These are phyloP conservation scores for Candida gigantensis DNA, from an alignment of 1,139 yeast genomes.

Conservation along the genomic window DNA sequence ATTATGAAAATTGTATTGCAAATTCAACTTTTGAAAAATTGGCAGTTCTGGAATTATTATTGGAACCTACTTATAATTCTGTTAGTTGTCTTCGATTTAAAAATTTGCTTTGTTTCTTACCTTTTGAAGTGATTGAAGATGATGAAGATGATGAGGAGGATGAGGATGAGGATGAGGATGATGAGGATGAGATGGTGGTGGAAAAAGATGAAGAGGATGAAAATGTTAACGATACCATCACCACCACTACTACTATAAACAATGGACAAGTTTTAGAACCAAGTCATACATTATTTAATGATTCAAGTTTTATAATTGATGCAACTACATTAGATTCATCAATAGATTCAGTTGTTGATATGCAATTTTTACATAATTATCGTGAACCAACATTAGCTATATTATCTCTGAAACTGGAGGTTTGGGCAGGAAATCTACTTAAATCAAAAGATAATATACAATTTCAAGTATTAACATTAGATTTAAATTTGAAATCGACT, in stretches of 20 bases:
- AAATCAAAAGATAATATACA: slow-evolving; percentile 63
- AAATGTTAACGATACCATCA: slow-evolving; percentile 7
- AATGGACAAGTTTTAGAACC: slow-evolving; percentile 1
- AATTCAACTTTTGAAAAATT: slow-evolving; percentile 50
- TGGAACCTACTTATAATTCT: slow-evolving; percentile 62
- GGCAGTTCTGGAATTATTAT: slow-evolving; percentile 49
- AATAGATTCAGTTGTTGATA: slow-evolving; percentile 62
- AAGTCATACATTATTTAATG: slow-evolving; percentile 18
- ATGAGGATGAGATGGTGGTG: slow-evolving; percentile 10
- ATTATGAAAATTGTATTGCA: slow-evolving; percentile 71
- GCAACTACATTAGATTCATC: slow-evolving; percentile 58
- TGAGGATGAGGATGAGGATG: slow-evolving; percentile 33
- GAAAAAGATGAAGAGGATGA: slow-evolving; percentile 4
- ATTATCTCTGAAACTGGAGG: slow-evolving; percentile 58
- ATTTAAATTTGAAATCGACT: slow-evolving; percentile 60
- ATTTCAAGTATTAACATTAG: slow-evolving; percentile 66
- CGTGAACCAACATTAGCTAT: slow-evolving; percentile 81
- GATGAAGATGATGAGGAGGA: slow-evolving; percentile 43
- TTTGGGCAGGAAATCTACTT: slow-evolving; percentile 78
- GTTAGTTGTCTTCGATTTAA: slow-evolving; percentile 69
- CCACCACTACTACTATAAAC: neutral
- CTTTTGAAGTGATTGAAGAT: slow-evolving; percentile 54
- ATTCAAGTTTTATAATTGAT: slow-evolving; percentile 57
- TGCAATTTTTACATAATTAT: slow-evolving; percentile 69
- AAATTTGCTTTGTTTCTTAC: slow-evolving; percentile 74